Base-by-base conservation (phyloP, 176 grass and related monocot species). In the Ananas comosus region DNA sequence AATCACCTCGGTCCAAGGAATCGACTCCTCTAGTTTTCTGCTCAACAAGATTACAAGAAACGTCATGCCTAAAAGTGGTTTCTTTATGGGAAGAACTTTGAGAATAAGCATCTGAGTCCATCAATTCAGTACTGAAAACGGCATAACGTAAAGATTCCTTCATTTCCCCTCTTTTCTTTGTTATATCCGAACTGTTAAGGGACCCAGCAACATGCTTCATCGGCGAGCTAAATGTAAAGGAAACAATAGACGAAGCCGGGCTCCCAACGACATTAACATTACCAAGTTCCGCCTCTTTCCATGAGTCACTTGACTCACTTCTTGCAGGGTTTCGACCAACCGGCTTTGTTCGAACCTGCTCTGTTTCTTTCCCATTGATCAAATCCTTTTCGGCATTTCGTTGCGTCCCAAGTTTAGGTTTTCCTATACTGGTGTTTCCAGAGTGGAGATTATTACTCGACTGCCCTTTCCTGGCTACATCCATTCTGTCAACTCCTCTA, bases 211-310 rank as follows among this genome's bases (percentile, higher is more conserved):
- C 24, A 61, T 72, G 77, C 42, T 80, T 89, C 65, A 73, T 76
- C 19, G 64, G 81, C 70, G 88, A 87, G 49, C 67, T 86, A 67
- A 77, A 86, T 78, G 71, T 76, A 74, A 82, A 63, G 68, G 85
- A 87, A 81, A 76, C 51, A 3, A 66, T 83, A 66, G 51, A 65
- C 27, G 77, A 49, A 13, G 77, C 76, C 27, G 76, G 66, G 68
- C 23, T 69, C 65, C 65, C 85, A 53, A 75, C 71, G 71, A 54
- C 49, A 64, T 76, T 68, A 27, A 63, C 49, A 64, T 76, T 68
- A 21, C 11, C 12, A 3, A 16, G 10, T n/a, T 74, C 58, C 50
- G 47, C 22, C 48, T 81, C 42, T 87, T 66, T 71, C 28, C 5
- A 25, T 1, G 51, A 58, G 52, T 66, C 81, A 77, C 25, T 73